These are phyloP conservation scores for Emmonsia crescens DNA, from an alignment of 2,329 filamentous ascomycete genomes.

Conservation along the genomic window DNA sequence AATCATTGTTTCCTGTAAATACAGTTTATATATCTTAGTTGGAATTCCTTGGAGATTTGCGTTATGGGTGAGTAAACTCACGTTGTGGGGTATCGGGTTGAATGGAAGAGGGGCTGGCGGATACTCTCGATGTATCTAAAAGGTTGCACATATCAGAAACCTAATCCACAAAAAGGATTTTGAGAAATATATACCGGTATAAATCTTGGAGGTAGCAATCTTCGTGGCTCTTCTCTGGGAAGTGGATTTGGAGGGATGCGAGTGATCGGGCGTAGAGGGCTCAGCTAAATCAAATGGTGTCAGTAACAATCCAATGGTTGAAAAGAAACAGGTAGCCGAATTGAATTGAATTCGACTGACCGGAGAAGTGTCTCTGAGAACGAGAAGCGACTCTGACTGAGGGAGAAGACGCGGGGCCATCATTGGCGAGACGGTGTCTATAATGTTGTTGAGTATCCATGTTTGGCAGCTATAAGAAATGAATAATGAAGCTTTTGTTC, in stretches of 20 bases:
- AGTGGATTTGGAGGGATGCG: background rate
- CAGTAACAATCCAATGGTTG: background rate
- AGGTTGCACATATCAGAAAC: background rate
- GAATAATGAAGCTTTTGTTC: background rate
- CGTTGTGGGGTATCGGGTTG: constrained; percentile 1
- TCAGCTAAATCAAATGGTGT: background rate
- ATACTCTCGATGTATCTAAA: background rate
- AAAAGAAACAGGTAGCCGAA: background rate
- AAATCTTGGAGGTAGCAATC: background rate
- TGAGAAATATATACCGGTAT: background rate
- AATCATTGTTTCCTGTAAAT: constrained; percentile 22
- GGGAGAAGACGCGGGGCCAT: background rate
- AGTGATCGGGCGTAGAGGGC: background rate
- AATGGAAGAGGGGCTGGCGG: background rate
- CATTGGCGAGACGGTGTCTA: background rate
- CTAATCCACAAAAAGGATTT: background rate
- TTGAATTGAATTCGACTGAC: background rate
- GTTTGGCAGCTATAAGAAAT: background rate
- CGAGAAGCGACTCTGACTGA: background rate
- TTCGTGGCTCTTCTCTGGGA: background rate
- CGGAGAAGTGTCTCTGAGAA: background rate
- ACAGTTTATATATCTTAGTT: constrained; percentile 6
- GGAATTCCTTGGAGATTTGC: background rate
- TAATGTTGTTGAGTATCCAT: background rate
- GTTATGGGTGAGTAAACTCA: background rate